These are phyloP conservation scores for Aspergillus caelatus DNA, from an alignment of 2,329 filamentous ascomycete species.

Conservation along the genomic window DNA sequence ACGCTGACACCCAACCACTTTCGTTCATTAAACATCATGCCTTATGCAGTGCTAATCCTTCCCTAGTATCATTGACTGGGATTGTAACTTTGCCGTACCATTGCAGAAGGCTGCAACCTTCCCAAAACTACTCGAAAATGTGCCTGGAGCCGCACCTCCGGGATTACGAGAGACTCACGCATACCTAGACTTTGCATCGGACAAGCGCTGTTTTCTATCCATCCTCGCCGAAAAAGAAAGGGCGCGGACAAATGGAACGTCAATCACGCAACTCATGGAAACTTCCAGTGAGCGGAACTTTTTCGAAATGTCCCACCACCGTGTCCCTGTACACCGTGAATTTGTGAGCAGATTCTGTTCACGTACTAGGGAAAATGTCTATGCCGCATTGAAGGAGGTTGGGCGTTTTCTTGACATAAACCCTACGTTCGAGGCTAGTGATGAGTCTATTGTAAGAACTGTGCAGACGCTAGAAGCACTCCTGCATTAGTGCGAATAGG, in stretches of 20 bases:
- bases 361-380: not conserved
- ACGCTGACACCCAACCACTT: not conserved
- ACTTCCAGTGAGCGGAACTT: not conserved
- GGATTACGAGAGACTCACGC: not conserved
- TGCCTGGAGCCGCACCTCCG: not conserved
- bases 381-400: not conserved
- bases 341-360: not conserved
- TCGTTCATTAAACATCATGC: not conserved
- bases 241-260: not conserved
- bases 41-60: not conserved
- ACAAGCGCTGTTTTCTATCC: not conserved
- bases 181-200: not conserved
- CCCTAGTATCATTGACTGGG: not conserved
- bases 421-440: not conserved
- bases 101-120: not conserved
- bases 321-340: not conserved
- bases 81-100: not conserved
- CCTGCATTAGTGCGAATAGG: not conserved
- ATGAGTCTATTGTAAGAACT: not conserved
- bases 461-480: not conserved
- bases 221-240: not conserved
- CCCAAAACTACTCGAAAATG: not conserved
- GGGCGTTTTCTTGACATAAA: not conserved
- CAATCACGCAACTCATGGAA: not conserved
- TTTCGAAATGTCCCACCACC: not conserved